Evolutionary conservation across 768 basidiomycete genomes (phyloP).

Genomic region (Hemileccinum rubropunctum): DNA sequence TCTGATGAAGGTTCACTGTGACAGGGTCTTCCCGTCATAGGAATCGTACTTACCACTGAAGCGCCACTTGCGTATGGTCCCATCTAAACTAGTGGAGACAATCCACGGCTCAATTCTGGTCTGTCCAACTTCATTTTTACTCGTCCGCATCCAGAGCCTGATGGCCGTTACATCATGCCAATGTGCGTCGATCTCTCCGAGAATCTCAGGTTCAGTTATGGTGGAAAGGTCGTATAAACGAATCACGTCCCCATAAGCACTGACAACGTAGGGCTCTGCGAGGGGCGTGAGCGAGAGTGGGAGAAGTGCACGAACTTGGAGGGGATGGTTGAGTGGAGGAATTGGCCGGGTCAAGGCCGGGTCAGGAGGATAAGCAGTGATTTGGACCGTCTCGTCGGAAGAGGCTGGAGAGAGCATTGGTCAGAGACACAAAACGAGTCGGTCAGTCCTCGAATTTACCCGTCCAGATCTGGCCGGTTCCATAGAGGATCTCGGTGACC

Average conservation of each 20-base stretch:
- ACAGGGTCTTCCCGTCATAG: not conserved
- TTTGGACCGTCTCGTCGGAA: conserved; percentile 79
- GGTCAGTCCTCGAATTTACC: conserved; percentile 43
- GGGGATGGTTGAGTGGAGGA: conserved; percentile 57
- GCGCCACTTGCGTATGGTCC: conserved; percentile 84
- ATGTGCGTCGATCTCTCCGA: conserved; percentile 81
- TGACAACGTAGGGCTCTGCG: conserved; percentile 73
- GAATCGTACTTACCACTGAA: conserved; percentile 48
- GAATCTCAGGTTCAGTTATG: conserved; percentile 61
- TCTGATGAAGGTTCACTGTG: conserved; percentile 14
- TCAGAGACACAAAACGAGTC: not conserved
- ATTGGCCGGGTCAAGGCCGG: conserved; percentile 34
- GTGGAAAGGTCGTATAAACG: conserved; percentile 76
- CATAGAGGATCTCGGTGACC: conserved; percentile 69
- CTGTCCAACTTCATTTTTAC: conserved; percentile 41
- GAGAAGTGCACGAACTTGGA: conserved; percentile 70
- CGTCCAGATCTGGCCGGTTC: conserved; percentile 82
- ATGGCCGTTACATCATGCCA: conserved; percentile 86
- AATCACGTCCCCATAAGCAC: conserved; percentile 81
- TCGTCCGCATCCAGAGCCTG: conserved; percentile 63
- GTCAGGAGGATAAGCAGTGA: conserved; percentile 45
- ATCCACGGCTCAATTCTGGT: conserved; percentile 75
- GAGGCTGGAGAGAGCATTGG: conserved; percentile 56
- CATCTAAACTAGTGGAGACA: conserved; percentile 80
- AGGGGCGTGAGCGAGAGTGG: conserved; percentile 62